Base-by-base conservation (phyloP, 202 grass and related monocot species). In the Brachypodium distachyon region DNA sequence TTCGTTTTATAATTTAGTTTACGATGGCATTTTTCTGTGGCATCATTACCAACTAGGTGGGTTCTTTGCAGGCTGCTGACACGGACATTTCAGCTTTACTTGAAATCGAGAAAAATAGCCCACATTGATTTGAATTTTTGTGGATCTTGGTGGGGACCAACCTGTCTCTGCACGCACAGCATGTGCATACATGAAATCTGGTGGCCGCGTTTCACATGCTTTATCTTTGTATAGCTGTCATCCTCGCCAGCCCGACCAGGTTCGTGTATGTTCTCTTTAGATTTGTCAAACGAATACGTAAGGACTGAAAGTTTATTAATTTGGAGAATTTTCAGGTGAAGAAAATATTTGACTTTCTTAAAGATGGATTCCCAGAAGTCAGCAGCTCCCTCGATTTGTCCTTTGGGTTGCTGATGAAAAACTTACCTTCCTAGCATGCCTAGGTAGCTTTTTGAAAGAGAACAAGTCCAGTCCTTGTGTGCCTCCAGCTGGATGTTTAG, bases 51-150 rank as follows among this genome's bases (percentile, higher is more conserved):
- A 41, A 68, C 66, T 54, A 38, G n/a, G 70, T 81, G 53, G 21
- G 11, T 64, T 70, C 5, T 49, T 88, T 84, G 61, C 77, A 97
- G 93, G 93, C 93, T 56, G 78, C 81, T 75, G 90, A 93, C 82
- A 97, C 93, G 49, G 94, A 97, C 79, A 97, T 97, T 69, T 97
- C 94, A 75, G 90, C 90, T 66, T 79, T 97, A 67, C 90, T 97
- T 40, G 94, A 93, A 87, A 93, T 97, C 77, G 94, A 97, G 67
- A 91, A 97, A 86, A 93, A 87, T 38, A 87, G 88, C 80, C 84
- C 70, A 17, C 94, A 97, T 90, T 80, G 94, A 11, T 97, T 97
- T 41, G 94, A 97, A 62, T 97, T 93, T 51, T 97, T 97, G 93
- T 97, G 88, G 88, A 92, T 74, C 84, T 93, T 71, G 86, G 87